Evolutionary conservation across 2,329 filamentous ascomycete genomes (phyloP).

Genomic region (Gnomoniopsis smithogilvyi): DNA sequence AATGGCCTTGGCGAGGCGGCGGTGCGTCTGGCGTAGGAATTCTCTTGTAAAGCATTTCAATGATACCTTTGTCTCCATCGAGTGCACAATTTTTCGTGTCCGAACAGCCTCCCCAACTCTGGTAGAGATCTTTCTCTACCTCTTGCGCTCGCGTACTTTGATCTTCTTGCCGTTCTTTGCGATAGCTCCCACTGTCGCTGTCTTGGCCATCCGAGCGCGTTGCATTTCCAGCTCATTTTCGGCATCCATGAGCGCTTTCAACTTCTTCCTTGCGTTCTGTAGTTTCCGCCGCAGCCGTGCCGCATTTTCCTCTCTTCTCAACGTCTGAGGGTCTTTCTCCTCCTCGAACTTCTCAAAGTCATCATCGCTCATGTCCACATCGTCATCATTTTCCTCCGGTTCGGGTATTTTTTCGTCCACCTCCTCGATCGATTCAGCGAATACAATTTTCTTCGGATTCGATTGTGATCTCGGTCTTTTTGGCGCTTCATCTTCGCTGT

Average conservation of each 20-base stretch:
- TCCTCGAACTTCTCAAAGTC: constrained; percentile 16
- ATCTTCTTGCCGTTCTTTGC: constrained; percentile 61
- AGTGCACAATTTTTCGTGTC: neutral
- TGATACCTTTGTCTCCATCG: constrained; percentile 16
- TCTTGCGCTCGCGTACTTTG: constrained; percentile 61
- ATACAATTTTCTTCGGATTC: constrained; percentile 47
- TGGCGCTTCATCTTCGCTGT: constrained; percentile 25
- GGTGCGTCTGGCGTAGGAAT: constrained; percentile 7
- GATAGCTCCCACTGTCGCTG: constrained; percentile 55
- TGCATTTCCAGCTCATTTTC: constrained; percentile 58
- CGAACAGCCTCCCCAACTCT: neutral
- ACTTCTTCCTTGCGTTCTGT: constrained; percentile 48
- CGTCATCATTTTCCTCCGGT: constrained; percentile 26
- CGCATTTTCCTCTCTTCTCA: constrained; percentile 35
- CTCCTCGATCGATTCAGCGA: constrained; percentile 40
- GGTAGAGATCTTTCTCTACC: constrained; percentile 34
- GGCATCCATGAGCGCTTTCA: constrained; percentile 51
- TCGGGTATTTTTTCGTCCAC: constrained; percentile 22
- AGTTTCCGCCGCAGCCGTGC: constrained; percentile 48
- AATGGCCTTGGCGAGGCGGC: constrained; percentile 8
- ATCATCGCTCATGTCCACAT: constrained; percentile 29
- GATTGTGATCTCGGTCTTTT: constrained; percentile 19
- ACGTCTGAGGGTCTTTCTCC: constrained; percentile 28
- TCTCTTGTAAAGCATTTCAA: constrained; percentile 9
- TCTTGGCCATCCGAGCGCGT: constrained; percentile 63